phyloP scores from a whole-genome alignment of 208 protist genomes.

The Leishmania arabica region DNA sequence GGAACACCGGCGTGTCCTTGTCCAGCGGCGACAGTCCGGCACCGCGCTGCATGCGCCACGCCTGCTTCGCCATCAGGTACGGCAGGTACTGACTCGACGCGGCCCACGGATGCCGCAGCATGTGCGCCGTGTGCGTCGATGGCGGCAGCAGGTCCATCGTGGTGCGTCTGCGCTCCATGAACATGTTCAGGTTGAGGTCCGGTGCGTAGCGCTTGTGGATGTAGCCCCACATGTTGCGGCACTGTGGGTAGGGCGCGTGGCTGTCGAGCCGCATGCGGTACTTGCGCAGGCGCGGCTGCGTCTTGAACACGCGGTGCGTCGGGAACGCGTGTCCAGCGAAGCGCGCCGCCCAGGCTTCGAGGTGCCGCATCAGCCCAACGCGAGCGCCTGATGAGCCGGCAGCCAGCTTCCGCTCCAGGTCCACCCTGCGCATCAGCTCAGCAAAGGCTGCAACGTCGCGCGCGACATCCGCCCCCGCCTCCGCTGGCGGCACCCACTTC shows the following conservation, averaged over 20 bases:
- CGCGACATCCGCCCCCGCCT: background rate
- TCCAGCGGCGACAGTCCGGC: background rate
- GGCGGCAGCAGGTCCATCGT: constrained; percentile 16
- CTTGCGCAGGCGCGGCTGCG: constrained; percentile 22
- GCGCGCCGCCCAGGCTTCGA: background rate
- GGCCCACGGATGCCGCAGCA: constrained; percentile 26
- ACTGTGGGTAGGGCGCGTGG: constrained; percentile 24
- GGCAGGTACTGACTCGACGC: constrained; percentile 25
- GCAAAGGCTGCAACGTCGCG: background rate
- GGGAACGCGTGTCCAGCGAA: constrained; percentile 9
- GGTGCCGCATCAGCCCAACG: background rate
- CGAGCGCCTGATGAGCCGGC: background rate
- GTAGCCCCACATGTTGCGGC: constrained; percentile 26
- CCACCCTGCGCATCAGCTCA: background rate
- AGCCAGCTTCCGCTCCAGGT: background rate
- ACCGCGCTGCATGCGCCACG: constrained; percentile 19
- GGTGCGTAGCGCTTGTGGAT: constrained; percentile 28
- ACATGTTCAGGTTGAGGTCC: constrained; percentile 23
- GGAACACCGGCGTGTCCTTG: constrained; percentile 9
- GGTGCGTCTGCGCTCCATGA: constrained; percentile 8
- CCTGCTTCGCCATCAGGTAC: constrained; percentile 28
- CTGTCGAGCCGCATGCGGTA: constrained; percentile 24
- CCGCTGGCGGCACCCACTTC: background rate
- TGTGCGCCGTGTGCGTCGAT: constrained; percentile 23
- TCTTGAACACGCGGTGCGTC: constrained; percentile 3